Conservation (phyloP, 1,284 basidiomycete species). For the Marasmius sp. region DNA sequence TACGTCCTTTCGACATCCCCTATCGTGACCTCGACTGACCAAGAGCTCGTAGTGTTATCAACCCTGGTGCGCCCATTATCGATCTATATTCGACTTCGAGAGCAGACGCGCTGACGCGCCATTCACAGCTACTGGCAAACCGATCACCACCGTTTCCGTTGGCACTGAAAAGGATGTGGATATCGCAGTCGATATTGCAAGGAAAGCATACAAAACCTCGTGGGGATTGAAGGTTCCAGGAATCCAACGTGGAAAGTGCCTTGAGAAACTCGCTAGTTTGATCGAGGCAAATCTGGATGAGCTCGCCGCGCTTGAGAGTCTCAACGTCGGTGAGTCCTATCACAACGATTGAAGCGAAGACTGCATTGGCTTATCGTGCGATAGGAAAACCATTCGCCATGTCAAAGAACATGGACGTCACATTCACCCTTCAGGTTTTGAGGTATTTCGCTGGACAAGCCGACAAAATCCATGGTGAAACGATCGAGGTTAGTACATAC, state of each 20-base stretch:
- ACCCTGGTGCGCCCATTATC: neutral
- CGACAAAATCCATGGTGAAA: neutral
- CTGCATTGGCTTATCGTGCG: neutral
- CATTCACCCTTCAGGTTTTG: neutral
- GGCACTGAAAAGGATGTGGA: constrained; percentile 3
- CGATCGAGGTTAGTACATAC: neutral
- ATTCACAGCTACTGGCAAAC: neutral
- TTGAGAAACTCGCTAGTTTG: constrained; percentile 64
- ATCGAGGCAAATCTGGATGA: constrained; percentile 66
- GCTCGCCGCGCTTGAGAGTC: constrained; percentile 59
- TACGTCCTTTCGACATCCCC: neutral
- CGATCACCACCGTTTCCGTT: neutral
- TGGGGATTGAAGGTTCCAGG: constrained; percentile 64
- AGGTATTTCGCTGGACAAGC: neutral
- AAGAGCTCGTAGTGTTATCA: neutral
- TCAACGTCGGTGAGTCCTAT: neutral
- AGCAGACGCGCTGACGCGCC: no score
- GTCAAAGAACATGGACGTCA: neutral
- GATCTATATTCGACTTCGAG: neutral
- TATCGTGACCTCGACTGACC: neutral
- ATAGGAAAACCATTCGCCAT: neutral
- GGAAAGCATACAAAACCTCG: constrained; percentile 52
- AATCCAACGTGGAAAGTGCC: constrained; percentile 53
- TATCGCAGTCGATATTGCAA: constrained; percentile 2
- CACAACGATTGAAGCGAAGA: neutral